Evolutionary conservation across 805 yeast genomes (phyloP).

Genomic region (Hanseniaspora pseudoguilliermondii): DNA sequence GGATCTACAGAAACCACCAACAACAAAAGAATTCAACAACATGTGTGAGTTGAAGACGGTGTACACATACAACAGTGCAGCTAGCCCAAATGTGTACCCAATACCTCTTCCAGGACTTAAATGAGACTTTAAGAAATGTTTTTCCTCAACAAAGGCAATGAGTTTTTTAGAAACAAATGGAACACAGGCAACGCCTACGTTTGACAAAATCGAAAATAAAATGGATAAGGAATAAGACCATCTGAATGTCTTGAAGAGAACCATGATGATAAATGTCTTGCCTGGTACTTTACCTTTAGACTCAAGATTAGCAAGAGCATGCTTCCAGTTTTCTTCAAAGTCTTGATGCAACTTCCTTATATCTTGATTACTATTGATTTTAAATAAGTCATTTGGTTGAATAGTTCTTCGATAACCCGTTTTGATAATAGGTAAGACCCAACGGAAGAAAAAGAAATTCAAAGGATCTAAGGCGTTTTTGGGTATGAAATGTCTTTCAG

Average conservation of each 20-base stretch:
- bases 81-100: conserved; percentile 48
- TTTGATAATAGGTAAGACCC: conserved; percentile 45
- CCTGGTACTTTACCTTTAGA: conserved; percentile 31
- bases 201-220: conserved; percentile 34
- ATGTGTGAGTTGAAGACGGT: conserved; percentile 39
- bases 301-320: conserved; percentile 20
- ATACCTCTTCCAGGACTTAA: conserved; percentile 40
- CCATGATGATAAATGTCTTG: conserved; percentile 28
- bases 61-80: conserved; percentile 31
- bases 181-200: conserved; percentile 37
- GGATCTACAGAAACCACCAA: conserved; percentile 57
- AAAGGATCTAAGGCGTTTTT: conserved; percentile 21
- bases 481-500: conserved; percentile 41
- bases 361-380: conserved; percentile 27
- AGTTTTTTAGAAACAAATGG: conserved; percentile 44
- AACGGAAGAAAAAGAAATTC: conserved; percentile 36
- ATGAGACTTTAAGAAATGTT: conserved; percentile 28
- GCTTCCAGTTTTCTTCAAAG: conserved; percentile 24
- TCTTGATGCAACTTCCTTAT: conserved; percentile 27
- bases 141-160: conserved; percentile 40
- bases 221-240: conserved; percentile 33
- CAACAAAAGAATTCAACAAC: conserved; percentile 38
- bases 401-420: conserved; percentile 55
- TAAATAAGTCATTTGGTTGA: conserved; percentile 40
- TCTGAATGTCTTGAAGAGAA: conserved; percentile 40